These are phyloP conservation scores for Paraphoma chrysanthemicola DNA, from an alignment of 2,329 filamentous ascomycete species.

Conservation along the genomic window DNA sequence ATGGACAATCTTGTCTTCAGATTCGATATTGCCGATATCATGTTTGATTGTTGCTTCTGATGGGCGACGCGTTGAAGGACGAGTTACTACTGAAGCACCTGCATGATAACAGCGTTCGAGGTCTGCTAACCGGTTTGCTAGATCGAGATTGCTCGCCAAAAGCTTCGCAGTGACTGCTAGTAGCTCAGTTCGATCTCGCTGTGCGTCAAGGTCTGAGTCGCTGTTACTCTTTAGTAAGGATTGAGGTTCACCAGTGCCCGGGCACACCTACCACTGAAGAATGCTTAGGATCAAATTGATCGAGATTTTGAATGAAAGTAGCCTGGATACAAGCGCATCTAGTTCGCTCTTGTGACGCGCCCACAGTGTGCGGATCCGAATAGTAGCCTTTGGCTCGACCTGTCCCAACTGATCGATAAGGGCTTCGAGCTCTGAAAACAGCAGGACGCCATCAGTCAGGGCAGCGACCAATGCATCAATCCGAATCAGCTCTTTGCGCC, in stretches of 20 bases:
- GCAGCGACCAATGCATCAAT: conserved; percentile 8
- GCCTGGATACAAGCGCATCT: neutral
- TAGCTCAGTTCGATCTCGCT: neutral
- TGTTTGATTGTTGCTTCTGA: neutral
- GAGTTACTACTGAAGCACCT: neutral
- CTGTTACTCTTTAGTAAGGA: neutral
- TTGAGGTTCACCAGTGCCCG: neutral
- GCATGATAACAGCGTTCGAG: neutral
- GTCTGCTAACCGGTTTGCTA: neutral
- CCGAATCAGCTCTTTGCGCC: conserved; percentile 7
- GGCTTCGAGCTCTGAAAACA: conserved; percentile 18
- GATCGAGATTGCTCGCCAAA: conserved; percentile 3
- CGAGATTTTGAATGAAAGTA: conserved; percentile 5
- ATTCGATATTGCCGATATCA: neutral
- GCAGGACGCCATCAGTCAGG: conserved; percentile 12
- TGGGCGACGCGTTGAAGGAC: neutral
- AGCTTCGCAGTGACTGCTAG: neutral
- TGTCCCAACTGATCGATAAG: conserved; percentile 13
- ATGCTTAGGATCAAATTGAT: conserved; percentile 14
- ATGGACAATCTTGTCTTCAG: no score
- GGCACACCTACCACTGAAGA: conserved; percentile 10
- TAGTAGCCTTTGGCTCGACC: neutral
- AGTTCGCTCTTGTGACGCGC: conserved; percentile 4
- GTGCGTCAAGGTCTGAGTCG: conserved; percentile 8
- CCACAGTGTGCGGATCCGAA: conserved; percentile 4